phyloP scores from a whole-genome alignment of 495 filamentous ascomycete genomes.

The Neurospora sp. region DNA sequence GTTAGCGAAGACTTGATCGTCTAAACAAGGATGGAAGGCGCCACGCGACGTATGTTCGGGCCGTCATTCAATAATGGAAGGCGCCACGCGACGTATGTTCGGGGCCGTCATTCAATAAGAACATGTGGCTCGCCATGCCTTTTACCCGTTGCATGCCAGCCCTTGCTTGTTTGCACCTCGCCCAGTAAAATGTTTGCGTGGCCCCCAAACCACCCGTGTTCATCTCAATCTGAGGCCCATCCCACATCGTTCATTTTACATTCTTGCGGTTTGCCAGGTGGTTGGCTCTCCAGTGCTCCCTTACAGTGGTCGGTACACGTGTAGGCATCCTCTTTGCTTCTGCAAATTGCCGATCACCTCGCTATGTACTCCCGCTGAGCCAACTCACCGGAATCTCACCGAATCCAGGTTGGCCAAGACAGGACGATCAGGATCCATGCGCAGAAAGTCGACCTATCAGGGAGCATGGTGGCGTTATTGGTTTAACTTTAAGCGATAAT shows the following conservation, averaged over 20 bases:
- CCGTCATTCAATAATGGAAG: not conserved
- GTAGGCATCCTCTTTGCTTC: not conserved
- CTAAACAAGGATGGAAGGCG: not conserved
- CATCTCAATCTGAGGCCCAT: not conserved
- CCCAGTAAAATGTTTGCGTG: not conserved
- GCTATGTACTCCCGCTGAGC: not conserved
- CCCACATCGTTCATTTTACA: not conserved
- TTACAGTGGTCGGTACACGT: not conserved
- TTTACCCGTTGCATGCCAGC: not conserved
- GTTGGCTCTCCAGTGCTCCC: not conserved
- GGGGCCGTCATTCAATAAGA: not conserved
- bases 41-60: not conserved
- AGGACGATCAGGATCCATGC: not conserved
- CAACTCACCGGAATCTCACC: not conserved
- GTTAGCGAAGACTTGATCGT: not conserved
- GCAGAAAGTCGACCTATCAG: not conserved
- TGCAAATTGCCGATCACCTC: not conserved
- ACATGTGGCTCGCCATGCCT: not conserved
- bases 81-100: not conserved
- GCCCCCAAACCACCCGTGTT: not conserved
- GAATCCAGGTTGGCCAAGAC: not conserved
- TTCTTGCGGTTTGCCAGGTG: not conserved
- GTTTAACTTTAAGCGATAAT: not conserved
- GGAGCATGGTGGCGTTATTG: not conserved
- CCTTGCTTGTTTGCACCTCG: not conserved